These are phyloP conservation scores for Huntiella omanensis DNA, from an alignment of 2,329 filamentous ascomycete genomes.

Conservation along the genomic window DNA sequence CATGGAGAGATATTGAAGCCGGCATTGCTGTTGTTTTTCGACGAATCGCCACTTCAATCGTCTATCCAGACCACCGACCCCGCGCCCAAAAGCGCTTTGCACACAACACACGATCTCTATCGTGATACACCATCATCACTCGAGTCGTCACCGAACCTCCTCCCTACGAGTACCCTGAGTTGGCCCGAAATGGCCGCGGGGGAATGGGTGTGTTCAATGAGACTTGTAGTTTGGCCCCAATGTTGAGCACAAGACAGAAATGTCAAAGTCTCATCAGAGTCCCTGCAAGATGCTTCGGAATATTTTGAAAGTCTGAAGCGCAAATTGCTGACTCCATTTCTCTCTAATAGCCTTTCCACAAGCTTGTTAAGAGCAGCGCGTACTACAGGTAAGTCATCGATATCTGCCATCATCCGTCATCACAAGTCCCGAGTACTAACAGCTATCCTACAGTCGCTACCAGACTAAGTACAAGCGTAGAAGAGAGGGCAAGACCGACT, in stretches of 20 bases:
- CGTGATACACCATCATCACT: not conserved
- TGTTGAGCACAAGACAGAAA: constrained; percentile 21
- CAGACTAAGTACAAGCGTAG: constrained; percentile 99
- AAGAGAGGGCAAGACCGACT: constrained; percentile 94
- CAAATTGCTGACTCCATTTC: constrained; percentile 95
- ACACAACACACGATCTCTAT: too few relatives aligned
- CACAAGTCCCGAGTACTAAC: constrained; percentile 14
- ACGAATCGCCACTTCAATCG: not conserved
- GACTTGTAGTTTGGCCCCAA: constrained; percentile 10
- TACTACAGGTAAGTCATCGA: constrained; percentile 76
- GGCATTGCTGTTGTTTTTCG: not conserved
- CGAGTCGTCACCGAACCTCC: not conserved
- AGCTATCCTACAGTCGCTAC: constrained; percentile 53
- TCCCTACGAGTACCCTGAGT: not conserved
- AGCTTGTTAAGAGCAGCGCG: constrained; percentile 90
- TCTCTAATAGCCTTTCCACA: constrained; percentile 60
- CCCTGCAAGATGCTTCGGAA: constrained; percentile 98
- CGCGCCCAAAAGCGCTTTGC: too few relatives aligned
- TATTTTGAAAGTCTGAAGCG: constrained; percentile 56
- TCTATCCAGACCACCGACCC: too few relatives aligned
- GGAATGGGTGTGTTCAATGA: not conserved
- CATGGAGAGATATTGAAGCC: not conserved
- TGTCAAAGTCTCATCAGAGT: constrained; percentile 35
- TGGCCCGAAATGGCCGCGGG: constrained; percentile 1
- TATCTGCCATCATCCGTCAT: not conserved